phyloP scores from a whole-genome alignment of 2,329 filamentous ascomycete genomes.

The Ceratocystis cubensis region DNA sequence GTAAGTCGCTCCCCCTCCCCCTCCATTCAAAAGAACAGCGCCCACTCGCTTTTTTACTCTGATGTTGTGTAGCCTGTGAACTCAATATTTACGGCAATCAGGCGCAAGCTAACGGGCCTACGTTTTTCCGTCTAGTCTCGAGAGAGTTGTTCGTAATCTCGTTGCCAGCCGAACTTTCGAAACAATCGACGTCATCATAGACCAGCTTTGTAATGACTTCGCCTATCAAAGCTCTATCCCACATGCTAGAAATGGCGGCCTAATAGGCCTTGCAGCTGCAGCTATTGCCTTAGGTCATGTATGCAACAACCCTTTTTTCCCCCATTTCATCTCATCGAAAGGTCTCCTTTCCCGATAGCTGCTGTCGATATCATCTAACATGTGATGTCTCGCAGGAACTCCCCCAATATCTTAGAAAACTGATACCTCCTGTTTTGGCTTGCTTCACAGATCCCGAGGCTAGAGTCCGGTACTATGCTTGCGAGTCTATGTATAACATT shows the following conservation, averaged over 20 bases:
- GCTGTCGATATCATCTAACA: neutral
- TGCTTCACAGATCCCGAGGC: slow-evolving; percentile 99
- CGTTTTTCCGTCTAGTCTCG: slow-evolving; percentile 48
- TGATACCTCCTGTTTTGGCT: slow-evolving; percentile 89
- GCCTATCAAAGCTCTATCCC: slow-evolving; percentile 95
- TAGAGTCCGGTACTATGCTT: slow-evolving; percentile 91
- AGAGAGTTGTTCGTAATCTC: slow-evolving; percentile 78
- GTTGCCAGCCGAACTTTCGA: slow-evolving; percentile 64
- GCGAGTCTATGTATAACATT: slow-evolving; percentile 99
- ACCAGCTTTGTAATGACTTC: slow-evolving; percentile 94
- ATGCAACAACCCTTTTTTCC: slow-evolving; percentile 31
- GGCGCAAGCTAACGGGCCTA: slow-evolving; percentile 4
- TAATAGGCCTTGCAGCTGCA: slow-evolving; percentile 89
- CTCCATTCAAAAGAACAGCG: neutral
- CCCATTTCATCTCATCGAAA: slow-evolving; percentile 13
- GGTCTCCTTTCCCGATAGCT: slow-evolving; percentile 1
- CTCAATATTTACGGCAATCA: no score
- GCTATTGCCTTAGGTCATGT: slow-evolving; percentile 90
- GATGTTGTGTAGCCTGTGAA: no score
- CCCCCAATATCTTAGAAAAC: slow-evolving; percentile 79
- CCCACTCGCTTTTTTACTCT: no score
- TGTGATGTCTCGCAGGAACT: slow-evolving; percentile 47
- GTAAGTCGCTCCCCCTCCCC: slow-evolving; percentile 42
- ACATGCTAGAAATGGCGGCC: slow-evolving; percentile 86
- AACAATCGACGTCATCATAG: slow-evolving; percentile 73